A percentile compares a stretch with the other conserved stretches of the same genome.
Evolutionary conservation across 2,329 filamentous ascomycete species (phyloP).

Genomic region (Zelopaecilomyces penicillatus): DNA sequence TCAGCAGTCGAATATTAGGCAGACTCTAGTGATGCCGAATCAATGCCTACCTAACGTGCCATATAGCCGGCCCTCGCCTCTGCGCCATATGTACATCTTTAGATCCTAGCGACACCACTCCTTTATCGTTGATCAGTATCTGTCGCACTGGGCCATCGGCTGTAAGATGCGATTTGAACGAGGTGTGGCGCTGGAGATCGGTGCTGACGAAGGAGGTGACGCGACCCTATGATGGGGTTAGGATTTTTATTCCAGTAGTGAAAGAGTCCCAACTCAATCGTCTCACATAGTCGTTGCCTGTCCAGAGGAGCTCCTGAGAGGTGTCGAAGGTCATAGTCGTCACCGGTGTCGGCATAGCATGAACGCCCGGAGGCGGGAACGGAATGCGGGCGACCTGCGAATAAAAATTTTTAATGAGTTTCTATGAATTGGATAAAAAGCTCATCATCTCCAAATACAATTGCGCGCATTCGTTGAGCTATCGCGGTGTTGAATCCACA

Average conservation of each 20-base stretch:
- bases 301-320: conserved; percentile 83
- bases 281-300: conserved; percentile 79
- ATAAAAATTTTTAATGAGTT: not conserved
- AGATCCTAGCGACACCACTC: conserved; percentile 75
- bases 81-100: conserved; percentile 83
- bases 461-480: too few relatives aligned
- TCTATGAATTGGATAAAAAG: too few relatives aligned
- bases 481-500: not conserved
- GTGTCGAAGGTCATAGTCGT: conserved; percentile 84
- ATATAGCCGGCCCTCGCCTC: conserved; percentile 73
- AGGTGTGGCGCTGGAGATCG: conserved; percentile 83
- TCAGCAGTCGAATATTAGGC: conserved; percentile 12
- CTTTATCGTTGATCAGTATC: conserved; percentile 83
- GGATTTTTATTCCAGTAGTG: not conserved
- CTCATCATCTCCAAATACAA: not conserved
- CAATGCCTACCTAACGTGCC: conserved; percentile 64
- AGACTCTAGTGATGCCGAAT: not conserved
- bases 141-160: conserved; percentile 76
- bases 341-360: conserved; percentile 61
- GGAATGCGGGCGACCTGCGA: conserved; percentile 68
- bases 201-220: conserved; percentile 81
- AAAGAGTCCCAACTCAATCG: not conserved
- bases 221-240: conserved; percentile 55
- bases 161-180: conserved; percentile 69
- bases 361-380: conserved; percentile 67